A percentile compares a stretch with the other conserved stretches of the same genome.
phyloP scores from a whole-genome alignment of 176 grass and related monocot species.

The Musa itinerans region DNA sequence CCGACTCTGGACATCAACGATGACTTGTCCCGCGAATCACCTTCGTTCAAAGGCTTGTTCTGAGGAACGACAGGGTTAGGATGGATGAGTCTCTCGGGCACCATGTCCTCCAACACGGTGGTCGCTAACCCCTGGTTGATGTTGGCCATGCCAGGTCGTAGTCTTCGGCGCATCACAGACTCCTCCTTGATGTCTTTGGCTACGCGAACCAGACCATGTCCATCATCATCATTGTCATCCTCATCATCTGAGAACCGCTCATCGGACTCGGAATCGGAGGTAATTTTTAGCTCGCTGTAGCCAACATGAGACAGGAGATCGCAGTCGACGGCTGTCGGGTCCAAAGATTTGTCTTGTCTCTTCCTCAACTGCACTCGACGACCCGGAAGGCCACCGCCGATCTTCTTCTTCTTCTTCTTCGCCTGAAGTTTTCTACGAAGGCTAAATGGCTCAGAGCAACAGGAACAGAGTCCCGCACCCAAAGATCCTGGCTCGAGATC shows the following conservation, averaged over 20 bases:
- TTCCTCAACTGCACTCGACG: slow-evolving; percentile 7
- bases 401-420: neutral
- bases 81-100: slow-evolving; percentile 6
- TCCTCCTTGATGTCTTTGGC: slow-evolving; percentile 19
- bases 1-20: neutral
- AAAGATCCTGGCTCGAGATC: neutral
- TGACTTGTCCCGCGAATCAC: neutral
- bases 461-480: neutral
- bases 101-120: neutral
- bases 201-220: neutral
- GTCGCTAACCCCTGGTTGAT: neutral
- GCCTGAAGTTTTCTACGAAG: neutral
- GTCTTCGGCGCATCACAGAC: neutral
- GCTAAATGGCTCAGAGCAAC: slow-evolving; percentile 4
- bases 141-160: neutral
- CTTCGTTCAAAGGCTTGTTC: neutral
- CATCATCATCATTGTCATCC: slow-evolving; percentile 2
- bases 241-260: slow-evolving; percentile 14
- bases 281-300: slow-evolving; percentile 51
- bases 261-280: slow-evolving; percentile 64
- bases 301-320: slow-evolving; percentile 10
- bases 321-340: neutral
- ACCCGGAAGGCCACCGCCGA: neutral
- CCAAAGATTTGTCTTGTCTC: slow-evolving; percentile 7
- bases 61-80: neutral